Evolutionary conservation across 345 rosid genomes (phyloP).

Genomic region (Iberis pinnata): DNA sequence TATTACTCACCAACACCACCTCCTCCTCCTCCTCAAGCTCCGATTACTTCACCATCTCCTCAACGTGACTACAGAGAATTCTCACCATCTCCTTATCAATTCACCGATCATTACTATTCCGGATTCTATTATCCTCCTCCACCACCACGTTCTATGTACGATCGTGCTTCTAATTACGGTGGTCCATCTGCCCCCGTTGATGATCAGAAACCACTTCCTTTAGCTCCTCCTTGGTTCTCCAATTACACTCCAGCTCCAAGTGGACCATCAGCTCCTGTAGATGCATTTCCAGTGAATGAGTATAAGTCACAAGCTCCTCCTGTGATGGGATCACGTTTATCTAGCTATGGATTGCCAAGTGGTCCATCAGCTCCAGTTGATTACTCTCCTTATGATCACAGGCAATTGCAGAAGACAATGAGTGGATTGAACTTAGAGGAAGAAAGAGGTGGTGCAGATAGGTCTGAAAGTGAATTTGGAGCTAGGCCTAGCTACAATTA

Average conservation of each 20-base stretch:
- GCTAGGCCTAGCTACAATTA: slow-evolving; percentile 34
- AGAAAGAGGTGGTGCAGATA: slow-evolving; percentile 30
- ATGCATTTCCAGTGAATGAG: slow-evolving; percentile 31
- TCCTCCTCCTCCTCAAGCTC: slow-evolving; percentile 35
- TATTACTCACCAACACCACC: slow-evolving; percentile 40
- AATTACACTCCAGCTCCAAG: slow-evolving; percentile 22
- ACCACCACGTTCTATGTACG: slow-evolving; percentile 41
- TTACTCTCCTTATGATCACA: slow-evolving; percentile 42
- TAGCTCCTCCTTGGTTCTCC: slow-evolving; percentile 23
- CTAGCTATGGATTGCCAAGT: slow-evolving; percentile 35
- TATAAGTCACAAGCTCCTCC: slow-evolving; percentile 36
- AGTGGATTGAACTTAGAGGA: slow-evolving; percentile 46
- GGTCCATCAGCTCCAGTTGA: slow-evolving; percentile 56
- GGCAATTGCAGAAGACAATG: slow-evolving; percentile 30
- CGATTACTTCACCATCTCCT: slow-evolving; percentile 21
- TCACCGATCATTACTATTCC: slow-evolving; percentile 35
- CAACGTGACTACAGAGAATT: slow-evolving; percentile 39
- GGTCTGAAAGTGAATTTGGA: slow-evolving; percentile 31
- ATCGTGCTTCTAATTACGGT: slow-evolving; percentile 32
- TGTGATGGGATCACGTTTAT: slow-evolving; percentile 15
- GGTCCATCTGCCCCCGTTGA: slow-evolving; percentile 53
- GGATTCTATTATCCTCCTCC: slow-evolving; percentile 37
- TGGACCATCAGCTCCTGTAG: slow-evolving; percentile 53
- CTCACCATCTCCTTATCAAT: slow-evolving; percentile 31
- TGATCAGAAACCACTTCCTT: slow-evolving; percentile 35